phyloP scores from a whole-genome alignment of 2,329 filamentous ascomycete genomes.

The Ascochyta koolunga region DNA sequence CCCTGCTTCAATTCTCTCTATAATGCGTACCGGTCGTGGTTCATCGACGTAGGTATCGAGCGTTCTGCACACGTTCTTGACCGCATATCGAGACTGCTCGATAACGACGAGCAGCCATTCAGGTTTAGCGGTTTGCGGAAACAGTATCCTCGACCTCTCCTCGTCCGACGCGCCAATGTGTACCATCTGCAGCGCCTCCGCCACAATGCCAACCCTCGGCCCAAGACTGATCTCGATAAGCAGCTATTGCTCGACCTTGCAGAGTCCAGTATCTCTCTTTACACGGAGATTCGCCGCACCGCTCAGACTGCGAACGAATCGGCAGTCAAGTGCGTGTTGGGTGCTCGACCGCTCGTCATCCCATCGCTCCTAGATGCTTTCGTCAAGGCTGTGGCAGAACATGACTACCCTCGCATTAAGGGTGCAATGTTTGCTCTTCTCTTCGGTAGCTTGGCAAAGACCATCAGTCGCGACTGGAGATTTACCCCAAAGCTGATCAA shows the following conservation, averaged over 20 bases:
- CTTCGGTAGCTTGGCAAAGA: constrained; percentile 86
- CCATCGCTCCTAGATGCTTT: constrained; percentile 82
- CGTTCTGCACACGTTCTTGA: constrained; percentile 92
- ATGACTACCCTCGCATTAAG: constrained; percentile 91
- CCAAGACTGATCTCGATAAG: constrained; percentile 90
- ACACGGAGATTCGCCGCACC: constrained; percentile 93
- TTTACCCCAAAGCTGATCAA: constrained; percentile 90
- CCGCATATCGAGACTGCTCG: constrained; percentile 80
- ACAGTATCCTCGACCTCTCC: constrained; percentile 87
- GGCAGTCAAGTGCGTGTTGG: constrained; percentile 87
- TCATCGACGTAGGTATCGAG: constrained; percentile 96
- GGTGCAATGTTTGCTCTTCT: constrained; percentile 90
- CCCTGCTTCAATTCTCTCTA: constrained; percentile 93
- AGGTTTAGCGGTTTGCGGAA: constrained; percentile 93
- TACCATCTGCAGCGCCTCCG: constrained; percentile 94
- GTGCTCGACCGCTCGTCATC: constrained; percentile 85
- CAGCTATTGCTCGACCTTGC: constrained; percentile 83
- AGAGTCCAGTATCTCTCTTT: constrained; percentile 86
- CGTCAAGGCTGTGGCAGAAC: constrained; percentile 75
- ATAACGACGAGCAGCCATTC: constrained; percentile 87
- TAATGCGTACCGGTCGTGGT: constrained; percentile 92
- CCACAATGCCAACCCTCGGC: constrained; percentile 87
- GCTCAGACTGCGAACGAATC: constrained; percentile 93
- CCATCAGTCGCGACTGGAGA: constrained; percentile 89
- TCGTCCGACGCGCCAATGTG: constrained; percentile 89